Evolutionary conservation across 192 early-diverging fungal species (phyloP).

Genomic region (Coemansia reversa): DNA sequence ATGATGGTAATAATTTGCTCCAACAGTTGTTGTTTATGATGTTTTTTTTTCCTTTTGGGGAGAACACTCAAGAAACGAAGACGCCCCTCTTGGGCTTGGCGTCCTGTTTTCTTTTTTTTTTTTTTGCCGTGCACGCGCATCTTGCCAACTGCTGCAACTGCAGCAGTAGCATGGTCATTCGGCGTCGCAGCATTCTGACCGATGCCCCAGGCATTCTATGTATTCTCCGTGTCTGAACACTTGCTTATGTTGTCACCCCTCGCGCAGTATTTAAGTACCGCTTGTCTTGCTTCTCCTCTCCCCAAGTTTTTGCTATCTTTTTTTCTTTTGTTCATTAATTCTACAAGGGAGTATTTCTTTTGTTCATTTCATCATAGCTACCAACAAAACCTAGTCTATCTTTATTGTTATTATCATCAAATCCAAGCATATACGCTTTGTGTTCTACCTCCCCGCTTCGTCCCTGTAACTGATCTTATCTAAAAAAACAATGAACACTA

Average conservation of each 20-base stretch:
- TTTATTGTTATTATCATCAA: too few relatives aligned
- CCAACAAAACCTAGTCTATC: neutral
- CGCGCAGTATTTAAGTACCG: constrained; percentile 9
- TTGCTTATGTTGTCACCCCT: too few relatives aligned
- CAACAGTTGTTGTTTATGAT: neutral
- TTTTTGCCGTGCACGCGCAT: neutral
- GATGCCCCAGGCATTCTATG: neutral
- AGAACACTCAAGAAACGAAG: neutral
- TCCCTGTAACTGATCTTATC: neutral
- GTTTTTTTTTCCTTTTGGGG: constrained; percentile 5
- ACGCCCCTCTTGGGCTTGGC: constrained; percentile 7
- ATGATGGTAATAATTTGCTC: too few relatives aligned
- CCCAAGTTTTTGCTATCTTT: neutral
- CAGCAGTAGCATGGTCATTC: constrained; percentile 6
- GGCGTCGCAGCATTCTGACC: neutral
- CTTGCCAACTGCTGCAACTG: neutral
- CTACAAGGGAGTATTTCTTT: too few relatives aligned
- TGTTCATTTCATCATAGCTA: too few relatives aligned
- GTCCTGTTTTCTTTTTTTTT: neutral
- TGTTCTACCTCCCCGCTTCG: neutral
- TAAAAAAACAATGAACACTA: constrained; percentile 11
- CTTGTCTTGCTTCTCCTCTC: neutral
- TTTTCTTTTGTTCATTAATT: too few relatives aligned
- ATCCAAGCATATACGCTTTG: neutral
- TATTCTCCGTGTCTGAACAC: neutral